phyloP scores from a whole-genome alignment of 179 eudicot genomes.

The Drosera spatulata region DNA sequence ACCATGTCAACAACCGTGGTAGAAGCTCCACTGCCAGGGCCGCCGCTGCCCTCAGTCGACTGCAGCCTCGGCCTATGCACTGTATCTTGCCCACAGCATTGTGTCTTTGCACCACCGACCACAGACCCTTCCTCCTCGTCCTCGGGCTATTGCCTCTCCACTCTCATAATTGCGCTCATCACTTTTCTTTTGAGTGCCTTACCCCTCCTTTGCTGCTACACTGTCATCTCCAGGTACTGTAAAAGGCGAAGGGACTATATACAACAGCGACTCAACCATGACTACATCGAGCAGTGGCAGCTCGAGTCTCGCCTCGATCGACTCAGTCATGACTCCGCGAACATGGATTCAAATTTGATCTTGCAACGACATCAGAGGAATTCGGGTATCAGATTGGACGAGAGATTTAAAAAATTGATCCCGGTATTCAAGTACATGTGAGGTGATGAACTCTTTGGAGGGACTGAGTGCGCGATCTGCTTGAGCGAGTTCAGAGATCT shows the following conservation, averaged over 20 bases:
- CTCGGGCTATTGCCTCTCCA: conserved; percentile 25
- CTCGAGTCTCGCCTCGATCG: conserved; percentile 10
- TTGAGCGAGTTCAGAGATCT: conserved; percentile 4
- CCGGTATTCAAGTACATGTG: conserved; percentile 29
- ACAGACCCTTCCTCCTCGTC: conserved; percentile 5
- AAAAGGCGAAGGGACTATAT: conserved; percentile 4
- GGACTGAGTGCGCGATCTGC: conserved; percentile 49
- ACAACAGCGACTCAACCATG: neutral
- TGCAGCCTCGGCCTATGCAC: conserved; percentile 43
- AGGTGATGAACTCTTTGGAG: conserved; percentile 29
- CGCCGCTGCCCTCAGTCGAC: conserved; percentile 11
- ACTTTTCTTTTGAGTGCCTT: conserved; percentile 38
- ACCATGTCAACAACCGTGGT: neutral
- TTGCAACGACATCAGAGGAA: neutral
- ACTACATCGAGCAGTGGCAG: neutral
- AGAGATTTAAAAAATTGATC: conserved; percentile 31
- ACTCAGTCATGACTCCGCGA: conserved; percentile 3
- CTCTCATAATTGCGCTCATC: conserved; percentile 38
- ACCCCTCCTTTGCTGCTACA: conserved; percentile 37
- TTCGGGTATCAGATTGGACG: conserved; percentile 22
- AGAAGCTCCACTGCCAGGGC: conserved; percentile 1
- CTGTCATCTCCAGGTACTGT: conserved; percentile 35
- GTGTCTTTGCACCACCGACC: conserved; percentile 45
- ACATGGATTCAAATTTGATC: neutral
- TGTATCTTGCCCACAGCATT: conserved; percentile 43